Evolutionary conservation across 345 rosid species (phyloP), one percentile per base, ranked within the genome.

Genomic region (Euphorbia peplus): DNA sequence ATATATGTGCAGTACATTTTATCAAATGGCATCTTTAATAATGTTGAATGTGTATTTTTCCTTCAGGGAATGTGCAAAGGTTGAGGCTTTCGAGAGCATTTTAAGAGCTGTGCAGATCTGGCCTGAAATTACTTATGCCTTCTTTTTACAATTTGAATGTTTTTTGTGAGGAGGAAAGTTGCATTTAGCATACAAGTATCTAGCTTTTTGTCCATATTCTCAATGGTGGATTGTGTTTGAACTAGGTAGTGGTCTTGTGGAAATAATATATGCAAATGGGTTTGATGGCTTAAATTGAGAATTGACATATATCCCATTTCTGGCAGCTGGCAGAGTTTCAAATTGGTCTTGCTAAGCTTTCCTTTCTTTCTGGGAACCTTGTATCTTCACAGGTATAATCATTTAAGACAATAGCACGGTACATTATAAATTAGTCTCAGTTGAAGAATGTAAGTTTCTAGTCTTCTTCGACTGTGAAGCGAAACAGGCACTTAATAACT

Each of bases 61-160:
- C 72, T 82, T 56, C 81, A 91, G 99, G 81, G 86, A 88, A 69
- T 52, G 80, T 24, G 75, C 80, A 66, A 60, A 75, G 44, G 95
- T 86, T 30, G 96, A 91, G 75, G 93, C 93, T 70, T 91, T 90
- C 77, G 93, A 95, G 84, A 88, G 97, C 84, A 89, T 95, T 79
- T 76, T 90, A 76, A 84, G 90, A 80, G 99, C 97, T 77, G 95
- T 78, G 37, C 89, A 87, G 78, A 90, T 84, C 83, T 79, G 84
- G 72, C 99, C 96, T 47, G 99, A 91, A 85, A 84, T 81, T 58
- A 21, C 74, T 74, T 30, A 13, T 68, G 67, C 66, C 24, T 50
- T 8, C 21, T 8, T 3, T 50, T 50, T 50, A 39, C 42, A 39
- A 19, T 52, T 73, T 9, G 30, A 52, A 44, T 57, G 46, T 30